Conservation (phyloP, 495 filamentous ascomycete genomes). For the Hypoxylon cercidicola region DNA sequence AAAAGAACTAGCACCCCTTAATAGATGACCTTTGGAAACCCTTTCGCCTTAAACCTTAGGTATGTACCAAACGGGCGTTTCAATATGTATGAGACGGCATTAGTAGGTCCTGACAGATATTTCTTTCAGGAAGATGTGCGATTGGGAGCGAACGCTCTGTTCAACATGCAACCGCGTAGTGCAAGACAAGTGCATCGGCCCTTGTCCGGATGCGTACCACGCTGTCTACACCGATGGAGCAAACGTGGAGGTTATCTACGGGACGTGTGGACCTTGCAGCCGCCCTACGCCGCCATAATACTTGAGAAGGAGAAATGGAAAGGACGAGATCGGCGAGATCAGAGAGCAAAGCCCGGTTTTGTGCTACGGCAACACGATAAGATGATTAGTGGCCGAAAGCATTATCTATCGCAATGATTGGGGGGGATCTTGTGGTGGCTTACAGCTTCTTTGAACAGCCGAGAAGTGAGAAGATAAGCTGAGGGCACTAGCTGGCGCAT, state of each 20-base stretch:
- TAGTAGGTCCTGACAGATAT: not conserved
- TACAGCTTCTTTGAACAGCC: too few species aligned
- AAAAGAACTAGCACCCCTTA: not conserved
- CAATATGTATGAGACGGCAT: not conserved
- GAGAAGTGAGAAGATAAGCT: too few species aligned
- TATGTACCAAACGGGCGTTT: not conserved
- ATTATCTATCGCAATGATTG: too few species aligned
- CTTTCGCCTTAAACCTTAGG: not conserved
- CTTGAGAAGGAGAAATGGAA: not conserved
- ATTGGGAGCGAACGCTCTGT: constrained; percentile 15
- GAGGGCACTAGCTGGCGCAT: too few species aligned
- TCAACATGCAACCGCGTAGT: constrained; percentile 11
- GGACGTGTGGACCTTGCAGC: constrained; percentile 12
- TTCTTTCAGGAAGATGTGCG: constrained; percentile 5
- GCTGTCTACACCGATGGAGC: constrained; percentile 9
- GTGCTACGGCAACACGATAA: too few species aligned
- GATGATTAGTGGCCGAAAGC: too few species aligned
- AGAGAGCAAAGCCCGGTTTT: too few species aligned
- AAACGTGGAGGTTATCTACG: constrained; percentile 6
- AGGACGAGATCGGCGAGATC: too few species aligned
- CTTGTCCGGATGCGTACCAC: constrained; percentile 7
- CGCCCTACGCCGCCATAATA: constrained; percentile 1
- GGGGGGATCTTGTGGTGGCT: too few species aligned
- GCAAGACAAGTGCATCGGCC: constrained; percentile 12
- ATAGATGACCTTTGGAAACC: not conserved